Percentiles rank a stretch among this genome's conserved stretches.
Conservation (phyloP, 2,329 filamentous ascomycete species). For the Colletotrichum sp. region DNA sequence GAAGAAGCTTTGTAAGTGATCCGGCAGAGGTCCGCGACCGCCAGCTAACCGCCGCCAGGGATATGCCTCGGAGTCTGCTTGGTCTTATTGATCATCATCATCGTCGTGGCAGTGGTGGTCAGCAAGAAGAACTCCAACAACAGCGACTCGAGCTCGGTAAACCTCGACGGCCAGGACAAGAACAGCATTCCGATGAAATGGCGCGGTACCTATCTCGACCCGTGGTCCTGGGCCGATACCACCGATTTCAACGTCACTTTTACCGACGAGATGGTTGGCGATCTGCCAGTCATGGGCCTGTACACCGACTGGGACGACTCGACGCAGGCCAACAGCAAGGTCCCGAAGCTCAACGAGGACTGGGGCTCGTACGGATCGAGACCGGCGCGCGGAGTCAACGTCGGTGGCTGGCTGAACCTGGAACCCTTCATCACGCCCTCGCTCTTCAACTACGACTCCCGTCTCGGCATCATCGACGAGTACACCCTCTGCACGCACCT, state of each 20-base stretch:
- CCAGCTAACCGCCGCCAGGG: slow-evolving; percentile 44
- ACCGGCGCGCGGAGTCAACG: slow-evolving; percentile 87
- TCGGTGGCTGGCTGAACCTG: slow-evolving; percentile 92
- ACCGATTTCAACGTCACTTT: slow-evolving; percentile 94
- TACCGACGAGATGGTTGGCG: slow-evolving; percentile 82
- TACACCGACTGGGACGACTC: slow-evolving; percentile 87
- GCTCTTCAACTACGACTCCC: slow-evolving; percentile 74
- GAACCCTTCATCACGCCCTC: slow-evolving; percentile 97
- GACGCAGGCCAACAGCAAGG: slow-evolving; percentile 75
- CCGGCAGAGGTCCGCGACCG: slow-evolving; percentile 21
- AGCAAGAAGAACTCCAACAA: slow-evolving; percentile 60
- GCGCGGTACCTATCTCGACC: slow-evolving; percentile 81
- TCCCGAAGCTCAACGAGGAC: slow-evolving; percentile 75
- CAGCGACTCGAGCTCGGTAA: slow-evolving; percentile 33
- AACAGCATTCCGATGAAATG: slow-evolving; percentile 67
- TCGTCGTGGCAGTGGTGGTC: slow-evolving; percentile 69
- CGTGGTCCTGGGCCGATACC: slow-evolving; percentile 90
- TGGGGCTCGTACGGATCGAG: slow-evolving; percentile 80
- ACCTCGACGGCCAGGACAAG: slow-evolving; percentile 56
- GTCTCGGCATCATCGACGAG: slow-evolving; percentile 80
- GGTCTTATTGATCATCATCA: slow-evolving; percentile 68
- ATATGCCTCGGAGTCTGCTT: slow-evolving; percentile 60
- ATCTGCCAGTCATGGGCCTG: slow-evolving; percentile 89
- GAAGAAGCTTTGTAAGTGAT: slow-evolving; percentile 66
- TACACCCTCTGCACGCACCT: slow-evolving; percentile 78